Evolutionary conservation across 139 green algal genomes (phyloP).

Genomic region (Tetradesmus obliquus): DNA sequence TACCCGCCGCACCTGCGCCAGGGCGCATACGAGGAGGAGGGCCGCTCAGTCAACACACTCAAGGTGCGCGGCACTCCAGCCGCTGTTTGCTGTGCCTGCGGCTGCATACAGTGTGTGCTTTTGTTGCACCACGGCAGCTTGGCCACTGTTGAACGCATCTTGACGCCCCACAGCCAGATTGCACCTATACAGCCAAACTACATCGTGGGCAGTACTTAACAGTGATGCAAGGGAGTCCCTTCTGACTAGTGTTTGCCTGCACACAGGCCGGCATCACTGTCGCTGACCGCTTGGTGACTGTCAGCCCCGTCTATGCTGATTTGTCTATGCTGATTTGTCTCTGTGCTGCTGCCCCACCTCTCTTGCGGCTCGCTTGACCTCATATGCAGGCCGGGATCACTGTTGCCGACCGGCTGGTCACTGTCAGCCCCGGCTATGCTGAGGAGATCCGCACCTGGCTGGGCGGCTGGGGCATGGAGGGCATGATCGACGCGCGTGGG

Average conservation of each 20-base stretch:
- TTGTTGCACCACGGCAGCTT: neutral
- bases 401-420: constrained; percentile 84
- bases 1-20: constrained; percentile 84
- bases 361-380: neutral
- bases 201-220: too few species aligned
- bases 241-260: too few species aligned
- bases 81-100: neutral
- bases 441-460: constrained; percentile 83
- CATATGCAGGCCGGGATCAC: constrained; percentile 77
- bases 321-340: too few species aligned
- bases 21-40: constrained; percentile 88
- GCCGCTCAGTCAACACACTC: constrained; percentile 84
- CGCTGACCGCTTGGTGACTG: neutral
- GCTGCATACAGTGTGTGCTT: neutral
- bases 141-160: too few species aligned
- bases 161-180: too few species aligned
- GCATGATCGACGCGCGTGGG: constrained; percentile 52
- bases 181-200: too few species aligned
- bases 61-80: constrained; percentile 61
- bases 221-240: too few species aligned
- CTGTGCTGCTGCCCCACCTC: too few species aligned
- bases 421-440: constrained; percentile 83
- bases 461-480: constrained; percentile 76
- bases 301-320: too few species aligned
- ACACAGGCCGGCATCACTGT: neutral